Percentiles rank a stretch among this genome's conserved stretches.
phyloP scores from a whole-genome alignment of 371 early-diverging fungal species.

The Mortierella sp. region DNA sequence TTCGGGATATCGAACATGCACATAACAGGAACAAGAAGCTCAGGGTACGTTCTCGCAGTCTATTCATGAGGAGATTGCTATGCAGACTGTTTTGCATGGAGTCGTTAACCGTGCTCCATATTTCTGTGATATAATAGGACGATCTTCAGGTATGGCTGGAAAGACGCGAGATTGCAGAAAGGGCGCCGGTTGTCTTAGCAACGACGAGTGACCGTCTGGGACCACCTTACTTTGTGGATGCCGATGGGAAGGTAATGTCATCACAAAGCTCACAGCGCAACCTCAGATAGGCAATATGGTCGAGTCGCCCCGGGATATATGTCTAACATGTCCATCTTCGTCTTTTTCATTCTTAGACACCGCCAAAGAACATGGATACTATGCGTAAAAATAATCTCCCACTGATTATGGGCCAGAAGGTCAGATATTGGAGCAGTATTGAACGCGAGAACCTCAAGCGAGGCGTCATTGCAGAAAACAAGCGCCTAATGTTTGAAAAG shows the following conservation, averaged over 20 bases:
- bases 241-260: conserved; percentile 44
- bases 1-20: conserved; percentile 31
- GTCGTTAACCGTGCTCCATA: neutral
- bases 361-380: conserved; percentile 65
- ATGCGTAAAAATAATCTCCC: conserved; percentile 41
- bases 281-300: neutral
- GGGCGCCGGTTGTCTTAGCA: conserved; percentile 17
- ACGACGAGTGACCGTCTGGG: conserved; percentile 31
- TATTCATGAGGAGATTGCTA: neutral
- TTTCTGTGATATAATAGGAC: conserved; percentile 14
- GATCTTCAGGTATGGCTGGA: conserved; percentile 21
- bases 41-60: conserved; percentile 13
- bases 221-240: conserved; percentile 65
- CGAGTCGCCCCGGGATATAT: neutral
- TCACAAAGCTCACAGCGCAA: neutral
- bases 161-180: conserved; percentile 1
- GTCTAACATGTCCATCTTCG: neutral
- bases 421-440: conserved; percentile 61
- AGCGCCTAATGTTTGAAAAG: conserved; percentile 33
- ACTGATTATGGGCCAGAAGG: conserved; percentile 49
- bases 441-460: conserved; percentile 62
- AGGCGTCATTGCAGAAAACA: conserved; percentile 49
- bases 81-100: no score
- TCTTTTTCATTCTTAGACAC: conserved; percentile 35
- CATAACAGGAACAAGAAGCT: conserved; percentile 26